Conservation (phyloP, 176 grass and related monocot genomes). For the Aegilops longissima region DNA sequence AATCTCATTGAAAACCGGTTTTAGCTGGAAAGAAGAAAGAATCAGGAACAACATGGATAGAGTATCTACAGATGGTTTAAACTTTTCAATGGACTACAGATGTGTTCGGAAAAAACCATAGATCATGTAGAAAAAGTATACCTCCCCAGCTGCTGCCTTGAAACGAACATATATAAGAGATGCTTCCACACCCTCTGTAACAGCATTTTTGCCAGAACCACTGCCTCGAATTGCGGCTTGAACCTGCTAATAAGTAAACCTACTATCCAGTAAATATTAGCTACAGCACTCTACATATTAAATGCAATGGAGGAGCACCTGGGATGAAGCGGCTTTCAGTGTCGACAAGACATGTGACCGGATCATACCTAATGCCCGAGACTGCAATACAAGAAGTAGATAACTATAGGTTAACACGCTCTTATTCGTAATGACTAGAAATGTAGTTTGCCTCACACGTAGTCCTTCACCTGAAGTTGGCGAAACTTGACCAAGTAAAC, state of each 20-base stretch:
- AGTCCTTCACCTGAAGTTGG: constrained; percentile 77
- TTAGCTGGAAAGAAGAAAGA: constrained; percentile 64
- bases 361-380: constrained; percentile 92
- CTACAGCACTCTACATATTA: constrained; percentile 19
- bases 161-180: constrained; percentile 99
- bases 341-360: constrained; percentile 88
- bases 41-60: constrained; percentile 15
- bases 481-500: constrained; percentile 99
- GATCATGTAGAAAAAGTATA: constrained; percentile 32
- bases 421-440: neutral
- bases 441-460: constrained; percentile 15
- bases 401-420: constrained; percentile 23
- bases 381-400: constrained; percentile 53
- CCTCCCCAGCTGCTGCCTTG: constrained; percentile 96
- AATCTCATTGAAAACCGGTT: constrained; percentile 87
- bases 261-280: constrained; percentile 16
- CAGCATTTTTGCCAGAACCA: constrained; percentile 59
- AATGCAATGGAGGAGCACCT: constrained; percentile 59
- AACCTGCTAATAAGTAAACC: constrained; percentile 48
- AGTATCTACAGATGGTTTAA: neutral
- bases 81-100: neutral
- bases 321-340: constrained; percentile 92
- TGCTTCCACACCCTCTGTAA: constrained; percentile 90
- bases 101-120: neutral
- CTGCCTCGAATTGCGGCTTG: constrained; percentile 84